Evolutionary conservation across 2,329 filamentous ascomycete genomes (phyloP).

Genomic region (Fusarium duplospermum): DNA sequence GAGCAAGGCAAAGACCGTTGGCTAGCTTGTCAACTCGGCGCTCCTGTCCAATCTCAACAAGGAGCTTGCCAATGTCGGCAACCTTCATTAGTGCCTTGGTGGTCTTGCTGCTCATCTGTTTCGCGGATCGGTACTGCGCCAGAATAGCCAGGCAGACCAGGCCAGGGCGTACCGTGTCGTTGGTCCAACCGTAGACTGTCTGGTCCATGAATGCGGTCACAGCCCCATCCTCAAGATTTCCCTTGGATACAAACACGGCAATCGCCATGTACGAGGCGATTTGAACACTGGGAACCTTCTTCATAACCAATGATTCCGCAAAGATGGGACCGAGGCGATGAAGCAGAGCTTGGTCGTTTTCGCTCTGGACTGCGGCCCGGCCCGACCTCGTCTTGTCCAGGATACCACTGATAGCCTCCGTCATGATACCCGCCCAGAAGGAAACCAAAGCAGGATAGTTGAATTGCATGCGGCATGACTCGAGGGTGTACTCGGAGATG

Average conservation of each 20-base stretch:
- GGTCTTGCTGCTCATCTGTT: conserved; percentile 76
- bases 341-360: conserved; percentile 84
- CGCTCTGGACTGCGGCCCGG: conserved; percentile 77
- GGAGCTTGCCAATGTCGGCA: conserved; percentile 66
- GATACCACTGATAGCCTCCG: conserved; percentile 86
- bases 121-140: conserved; percentile 80
- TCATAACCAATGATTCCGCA: conserved; percentile 80
- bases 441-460: conserved; percentile 83
- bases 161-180: conserved; percentile 77
- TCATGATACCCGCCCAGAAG: conserved; percentile 91
- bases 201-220: conserved; percentile 93
- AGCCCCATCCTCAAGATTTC: conserved; percentile 79
- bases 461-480: conserved; percentile 76
- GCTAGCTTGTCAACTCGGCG: conserved; percentile 78
- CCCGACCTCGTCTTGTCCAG: conserved; percentile 83
- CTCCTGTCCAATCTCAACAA: conserved; percentile 72
- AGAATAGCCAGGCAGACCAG: conserved; percentile 85
- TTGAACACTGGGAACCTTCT: conserved; percentile 81
- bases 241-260: conserved; percentile 86
- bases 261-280: conserved; percentile 93
- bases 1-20: conserved; percentile 75
- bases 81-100: conserved; percentile 76
- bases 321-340: conserved; percentile 75
- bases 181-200: conserved; percentile 80
- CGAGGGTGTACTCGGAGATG: conserved; percentile 83